Evolutionary conservation across 768 basidiomycete genomes (phyloP).

Genomic region (Candolleomyces aberdarensis): DNA sequence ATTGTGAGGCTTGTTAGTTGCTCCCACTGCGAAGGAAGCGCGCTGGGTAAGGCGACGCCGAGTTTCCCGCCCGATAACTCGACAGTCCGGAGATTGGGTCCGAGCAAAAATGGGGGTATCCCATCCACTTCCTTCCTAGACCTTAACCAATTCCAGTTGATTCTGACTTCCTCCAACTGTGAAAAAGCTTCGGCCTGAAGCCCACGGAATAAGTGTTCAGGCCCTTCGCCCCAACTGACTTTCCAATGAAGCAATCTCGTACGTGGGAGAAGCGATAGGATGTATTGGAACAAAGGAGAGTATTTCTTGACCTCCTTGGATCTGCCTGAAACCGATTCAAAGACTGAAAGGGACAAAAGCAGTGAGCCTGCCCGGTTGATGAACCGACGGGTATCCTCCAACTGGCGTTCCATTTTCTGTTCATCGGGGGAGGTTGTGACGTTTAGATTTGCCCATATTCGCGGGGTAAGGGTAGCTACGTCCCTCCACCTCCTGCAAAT

Average conservation of each 20-base stretch:
- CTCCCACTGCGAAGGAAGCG: background rate
- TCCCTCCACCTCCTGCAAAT: background rate
- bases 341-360: background rate
- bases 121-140: too few relatives aligned
- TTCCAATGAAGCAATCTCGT: too few relatives aligned
- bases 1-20: background rate
- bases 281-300: background rate
- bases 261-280: background rate
- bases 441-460: background rate
- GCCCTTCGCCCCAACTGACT: too few relatives aligned
- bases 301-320: background rate
- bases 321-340: background rate
- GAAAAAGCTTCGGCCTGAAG: too few relatives aligned
- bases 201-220: too few relatives aligned
- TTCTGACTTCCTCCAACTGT: too few relatives aligned
- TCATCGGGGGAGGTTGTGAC: background rate
- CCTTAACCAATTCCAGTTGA: too few relatives aligned
- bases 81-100: background rate
- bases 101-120: background rate
- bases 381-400: background rate
- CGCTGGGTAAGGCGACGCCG: background rate
- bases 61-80: background rate
- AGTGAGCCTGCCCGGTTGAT: background rate
- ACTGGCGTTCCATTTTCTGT: background rate
- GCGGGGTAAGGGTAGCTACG: background rate